Conservation (phyloP, 2,329 filamentous ascomycete genomes). For the Cladosporium sp. region DNA sequence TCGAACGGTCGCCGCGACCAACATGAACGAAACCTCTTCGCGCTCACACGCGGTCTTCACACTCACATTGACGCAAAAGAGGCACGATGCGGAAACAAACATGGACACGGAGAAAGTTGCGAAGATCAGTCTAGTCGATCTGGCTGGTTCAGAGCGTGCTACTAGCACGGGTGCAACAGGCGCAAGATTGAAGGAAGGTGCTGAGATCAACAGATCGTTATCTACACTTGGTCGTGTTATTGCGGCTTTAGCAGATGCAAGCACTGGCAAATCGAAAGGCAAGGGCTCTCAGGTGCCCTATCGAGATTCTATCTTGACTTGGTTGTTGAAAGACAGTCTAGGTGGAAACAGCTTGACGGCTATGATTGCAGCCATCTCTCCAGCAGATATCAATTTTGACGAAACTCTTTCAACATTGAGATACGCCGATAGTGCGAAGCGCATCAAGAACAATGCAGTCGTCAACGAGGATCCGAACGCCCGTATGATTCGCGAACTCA, state of each 20-base stretch:
- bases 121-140: slow-evolving; percentile 95
- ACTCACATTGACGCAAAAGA: slow-evolving; percentile 90
- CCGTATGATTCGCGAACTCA: slow-evolving; percentile 96
- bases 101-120: slow-evolving; percentile 98
- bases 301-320: slow-evolving; percentile 93
- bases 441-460: slow-evolving; percentile 99
- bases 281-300: slow-evolving; percentile 85
- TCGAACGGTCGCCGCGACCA: slow-evolving; percentile 93
- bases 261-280: slow-evolving; percentile 75
- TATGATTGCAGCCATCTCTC: slow-evolving; percentile 99
- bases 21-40: slow-evolving; percentile 99
- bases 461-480: slow-evolving; percentile 99
- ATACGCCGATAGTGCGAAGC: slow-evolving; percentile 96
- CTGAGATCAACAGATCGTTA: slow-evolving; percentile 95
- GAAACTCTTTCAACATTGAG: slow-evolving; percentile 93
- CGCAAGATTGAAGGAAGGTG: slow-evolving; percentile 92
- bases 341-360: slow-evolving; percentile 99
- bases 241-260: slow-evolving; percentile 88
- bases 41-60: slow-evolving; percentile 98
- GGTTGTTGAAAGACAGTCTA: slow-evolving; percentile 93
- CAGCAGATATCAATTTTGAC: slow-evolving; percentile 98
- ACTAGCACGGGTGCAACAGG: slow-evolving; percentile 97
- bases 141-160: slow-evolving; percentile 95
- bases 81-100: slow-evolving; percentile 84
- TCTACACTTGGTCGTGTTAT: slow-evolving; percentile 97